A percentile compares a stretch with the other conserved stretches of the same genome.
phyloP scores from a whole-genome alignment of 148 eudicot genomes.

The Euryodendron excelsum region DNA sequence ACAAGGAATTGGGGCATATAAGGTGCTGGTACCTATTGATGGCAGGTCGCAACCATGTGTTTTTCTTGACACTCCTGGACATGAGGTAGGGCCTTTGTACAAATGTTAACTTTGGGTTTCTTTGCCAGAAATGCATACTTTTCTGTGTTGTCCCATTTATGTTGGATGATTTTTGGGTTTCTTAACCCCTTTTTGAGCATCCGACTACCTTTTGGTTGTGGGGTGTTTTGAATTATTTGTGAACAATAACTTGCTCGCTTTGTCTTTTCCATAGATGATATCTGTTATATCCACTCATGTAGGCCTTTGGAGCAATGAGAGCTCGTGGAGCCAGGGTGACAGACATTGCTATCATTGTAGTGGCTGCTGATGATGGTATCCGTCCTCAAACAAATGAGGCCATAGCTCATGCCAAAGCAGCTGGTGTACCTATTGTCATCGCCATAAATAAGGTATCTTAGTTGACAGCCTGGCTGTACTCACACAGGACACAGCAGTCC shows the following conservation, averaged over 20 bases:
- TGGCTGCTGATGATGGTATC: conserved; percentile 98
- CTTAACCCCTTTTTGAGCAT: background rate
- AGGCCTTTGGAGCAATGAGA: conserved; percentile 99
- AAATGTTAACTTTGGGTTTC: conserved; percentile 9
- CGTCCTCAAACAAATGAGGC: conserved; percentile 97
- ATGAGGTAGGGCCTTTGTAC: conserved; percentile 48
- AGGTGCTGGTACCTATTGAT: conserved; percentile 79
- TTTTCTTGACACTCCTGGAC: conserved; percentile 99
- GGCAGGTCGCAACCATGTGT: conserved; percentile 72
- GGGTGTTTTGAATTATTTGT: conserved; percentile 2
- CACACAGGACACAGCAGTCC: background rate
- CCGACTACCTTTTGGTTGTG: conserved; percentile 5
- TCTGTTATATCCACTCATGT: conserved; percentile 18
- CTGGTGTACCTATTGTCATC: conserved; percentile 88
- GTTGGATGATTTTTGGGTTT: background rate
- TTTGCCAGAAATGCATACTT: conserved; percentile 5
- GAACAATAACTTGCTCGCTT: background rate
- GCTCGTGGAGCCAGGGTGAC: conserved; percentile 99
- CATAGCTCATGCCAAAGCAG: conserved; percentile 98
- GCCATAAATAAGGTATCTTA: conserved; percentile 88
- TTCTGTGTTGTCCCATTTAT: background rate
- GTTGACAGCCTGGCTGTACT: background rate
- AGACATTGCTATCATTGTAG: conserved; percentile 92
- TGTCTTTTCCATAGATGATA: conserved; percentile 11
- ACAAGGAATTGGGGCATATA: conserved; percentile 98